A percentile compares a stretch with the other conserved stretches of the same genome.
Conservation (phyloP, 441 rosid species). For the Melastoma candidum region DNA sequence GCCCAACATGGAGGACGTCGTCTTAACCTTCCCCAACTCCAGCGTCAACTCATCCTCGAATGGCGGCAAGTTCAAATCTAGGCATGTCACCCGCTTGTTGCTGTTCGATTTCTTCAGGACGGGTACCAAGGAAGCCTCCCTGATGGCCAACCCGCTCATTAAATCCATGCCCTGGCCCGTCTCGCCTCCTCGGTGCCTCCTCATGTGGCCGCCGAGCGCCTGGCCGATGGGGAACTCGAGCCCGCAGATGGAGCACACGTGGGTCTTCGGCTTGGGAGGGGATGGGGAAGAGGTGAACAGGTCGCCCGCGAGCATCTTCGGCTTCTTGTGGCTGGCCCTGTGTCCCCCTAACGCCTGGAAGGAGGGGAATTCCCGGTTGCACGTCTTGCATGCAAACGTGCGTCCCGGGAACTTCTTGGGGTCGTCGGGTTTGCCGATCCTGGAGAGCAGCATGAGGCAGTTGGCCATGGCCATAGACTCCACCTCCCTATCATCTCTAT, state of each 20-base stretch:
- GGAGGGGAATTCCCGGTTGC: constrained; percentile 46
- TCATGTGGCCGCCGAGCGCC: constrained; percentile 76
- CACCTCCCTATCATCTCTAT: constrained; percentile 17
- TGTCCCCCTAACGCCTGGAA: constrained; percentile 72
- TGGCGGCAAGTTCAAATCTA: constrained; percentile 64
- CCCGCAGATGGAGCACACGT: constrained; percentile 59
- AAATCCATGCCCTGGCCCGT: neutral
- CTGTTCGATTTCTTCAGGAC: constrained; percentile 48
- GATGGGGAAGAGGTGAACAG: constrained; percentile 17
- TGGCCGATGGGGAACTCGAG: constrained; percentile 54
- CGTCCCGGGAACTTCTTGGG: constrained; percentile 14
- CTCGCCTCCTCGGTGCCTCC: constrained; percentile 40
- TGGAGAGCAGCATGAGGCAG: constrained; percentile 66
- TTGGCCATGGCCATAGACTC: constrained; percentile 41
- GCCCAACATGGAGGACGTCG: neutral
- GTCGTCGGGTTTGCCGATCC: constrained; percentile 31
- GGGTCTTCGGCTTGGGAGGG: constrained; percentile 37
- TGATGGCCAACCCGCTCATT: constrained; percentile 14
- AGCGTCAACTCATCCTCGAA: constrained; percentile 50
- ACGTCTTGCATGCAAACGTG: constrained; percentile 57
- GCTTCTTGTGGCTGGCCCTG: constrained; percentile 59
- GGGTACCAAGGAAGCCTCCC: constrained; percentile 25
- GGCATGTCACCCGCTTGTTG: constrained; percentile 39
- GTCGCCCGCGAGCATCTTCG: constrained; percentile 22
- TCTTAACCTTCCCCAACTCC: constrained; percentile 9